phyloP scores from a whole-genome alignment of 805 yeast genomes.

The Starmerella riodocensis region DNA sequence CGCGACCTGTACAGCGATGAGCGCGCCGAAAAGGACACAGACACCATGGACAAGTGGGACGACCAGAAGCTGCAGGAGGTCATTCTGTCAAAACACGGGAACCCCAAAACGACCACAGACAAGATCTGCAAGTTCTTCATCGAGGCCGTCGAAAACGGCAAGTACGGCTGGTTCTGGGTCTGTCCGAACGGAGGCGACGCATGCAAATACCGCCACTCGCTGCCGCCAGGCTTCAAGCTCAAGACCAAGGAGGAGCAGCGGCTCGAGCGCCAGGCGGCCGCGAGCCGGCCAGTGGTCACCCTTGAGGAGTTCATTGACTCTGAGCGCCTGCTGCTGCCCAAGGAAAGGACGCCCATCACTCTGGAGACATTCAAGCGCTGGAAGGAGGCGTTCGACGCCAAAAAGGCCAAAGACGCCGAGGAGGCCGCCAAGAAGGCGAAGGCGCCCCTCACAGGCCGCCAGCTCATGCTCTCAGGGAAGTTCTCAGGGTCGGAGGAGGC shows the following conservation, averaged over 20 bases:
- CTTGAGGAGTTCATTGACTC: slow-evolving; percentile 91
- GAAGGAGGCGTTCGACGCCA: slow-evolving; percentile 58
- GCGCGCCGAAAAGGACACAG: slow-evolving; percentile 53
- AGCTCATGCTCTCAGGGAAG: slow-evolving; percentile 31
- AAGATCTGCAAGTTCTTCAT: slow-evolving; percentile 87
- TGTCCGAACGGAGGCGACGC: slow-evolving; percentile 90
- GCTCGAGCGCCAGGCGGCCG: slow-evolving; percentile 72
- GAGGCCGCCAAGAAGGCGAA: slow-evolving; percentile 34
- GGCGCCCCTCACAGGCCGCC: slow-evolving; percentile 25
- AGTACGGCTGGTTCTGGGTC: slow-evolving; percentile 98
- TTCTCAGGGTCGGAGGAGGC: slow-evolving; percentile 23
- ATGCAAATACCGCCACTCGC: slow-evolving; percentile 88
- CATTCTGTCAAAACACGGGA: slow-evolving; percentile 84
- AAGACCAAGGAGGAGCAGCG: slow-evolving; percentile 94
- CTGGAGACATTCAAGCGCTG: slow-evolving; percentile 65
- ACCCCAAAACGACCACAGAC: slow-evolving; percentile 85
- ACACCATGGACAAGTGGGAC: slow-evolving; percentile 95
- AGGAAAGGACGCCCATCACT: slow-evolving; percentile 69
- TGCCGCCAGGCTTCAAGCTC: slow-evolving; percentile 92
- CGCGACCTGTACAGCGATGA: slow-evolving; percentile 87
- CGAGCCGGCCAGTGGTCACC: slow-evolving; percentile 76
- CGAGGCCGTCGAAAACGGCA: slow-evolving; percentile 93
- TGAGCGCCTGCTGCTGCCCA: slow-evolving; percentile 75
- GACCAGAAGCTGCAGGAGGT: slow-evolving; percentile 85
- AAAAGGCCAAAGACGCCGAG: slow-evolving; percentile 34